These are phyloP conservation scores for Ogataea paradorogensis DNA, from an alignment of 805 yeast species.

Conservation along the genomic window DNA sequence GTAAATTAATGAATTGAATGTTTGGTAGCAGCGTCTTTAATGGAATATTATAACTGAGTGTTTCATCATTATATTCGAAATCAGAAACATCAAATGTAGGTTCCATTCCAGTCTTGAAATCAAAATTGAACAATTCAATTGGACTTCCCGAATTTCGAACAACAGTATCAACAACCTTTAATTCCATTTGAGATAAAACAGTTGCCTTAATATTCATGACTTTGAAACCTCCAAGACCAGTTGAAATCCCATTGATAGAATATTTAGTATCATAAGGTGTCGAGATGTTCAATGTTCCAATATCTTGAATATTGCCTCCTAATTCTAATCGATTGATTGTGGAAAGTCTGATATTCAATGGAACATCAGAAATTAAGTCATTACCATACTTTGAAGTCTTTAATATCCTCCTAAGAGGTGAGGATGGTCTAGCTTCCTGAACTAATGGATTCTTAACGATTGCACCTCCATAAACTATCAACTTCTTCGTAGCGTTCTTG, in stretches of 20 bases:
- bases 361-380: constrained; percentile 13
- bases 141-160: constrained; percentile 8
- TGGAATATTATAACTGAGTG: constrained; percentile 6
- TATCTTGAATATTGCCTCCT: constrained; percentile 3
- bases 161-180: constrained; percentile 7
- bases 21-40: constrained; percentile 11
- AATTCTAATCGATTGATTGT: constrained; percentile 9
- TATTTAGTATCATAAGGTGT: background rate
- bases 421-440: background rate
- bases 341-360: constrained; percentile 5
- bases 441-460: constrained; percentile 15
- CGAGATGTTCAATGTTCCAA: constrained; percentile 3
- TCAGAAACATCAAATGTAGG: constrained; percentile 16
- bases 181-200: constrained; percentile 9
- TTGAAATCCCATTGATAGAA: constrained; percentile 10
- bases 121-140: constrained; percentile 4
- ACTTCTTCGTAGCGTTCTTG: constrained; percentile 10
- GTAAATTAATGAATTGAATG: constrained; percentile 3
- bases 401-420: background rate
- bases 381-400: background rate
- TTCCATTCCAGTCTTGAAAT: constrained; percentile 9
- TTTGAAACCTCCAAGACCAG: constrained; percentile 17
- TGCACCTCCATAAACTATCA: constrained; percentile 9
- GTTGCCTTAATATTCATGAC: constrained; percentile 3
- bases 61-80: constrained; percentile 5